Percentiles rank a stretch among this genome's conserved stretches.
phyloP scores from a whole-genome alignment of 176 grass and related monocot genomes.

The Cenchrus purpureus region DNA sequence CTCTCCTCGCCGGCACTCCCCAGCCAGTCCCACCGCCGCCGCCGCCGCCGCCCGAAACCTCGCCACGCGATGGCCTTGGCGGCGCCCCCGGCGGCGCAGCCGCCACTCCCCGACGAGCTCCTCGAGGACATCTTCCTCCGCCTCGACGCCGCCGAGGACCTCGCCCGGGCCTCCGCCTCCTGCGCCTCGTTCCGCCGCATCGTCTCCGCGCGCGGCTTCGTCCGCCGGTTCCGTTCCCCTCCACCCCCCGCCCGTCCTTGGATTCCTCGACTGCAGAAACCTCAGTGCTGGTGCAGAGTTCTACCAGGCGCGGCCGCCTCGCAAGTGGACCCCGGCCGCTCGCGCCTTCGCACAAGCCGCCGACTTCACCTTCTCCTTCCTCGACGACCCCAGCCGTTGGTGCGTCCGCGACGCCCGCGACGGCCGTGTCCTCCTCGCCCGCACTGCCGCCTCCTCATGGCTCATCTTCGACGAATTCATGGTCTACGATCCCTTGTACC shows the following conservation, averaged over 20 bases:
- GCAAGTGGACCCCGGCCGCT: neutral
- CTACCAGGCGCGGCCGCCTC: neutral
- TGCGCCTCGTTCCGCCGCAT: neutral
- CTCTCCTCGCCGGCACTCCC: too few relatives aligned
- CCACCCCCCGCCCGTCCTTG: neutral
- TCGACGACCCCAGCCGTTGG: neutral
- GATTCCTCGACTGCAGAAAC: neutral
- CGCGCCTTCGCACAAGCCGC: neutral
- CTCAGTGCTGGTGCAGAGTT: too few relatives aligned
- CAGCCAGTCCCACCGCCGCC: too few relatives aligned
- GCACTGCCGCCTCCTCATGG: too few relatives aligned
- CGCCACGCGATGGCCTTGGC: too few relatives aligned
- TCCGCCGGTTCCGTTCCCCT: neutral
- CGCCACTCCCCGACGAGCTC: neutral
- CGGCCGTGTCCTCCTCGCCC: neutral
- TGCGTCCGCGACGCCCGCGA: neutral
- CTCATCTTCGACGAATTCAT: neutral
- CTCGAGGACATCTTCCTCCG: neutral
- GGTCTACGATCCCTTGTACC: neutral
- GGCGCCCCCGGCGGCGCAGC: too few relatives aligned
- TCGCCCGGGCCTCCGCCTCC: neutral
- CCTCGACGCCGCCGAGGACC: neutral
- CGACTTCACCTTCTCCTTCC: slow-evolving; percentile 3
- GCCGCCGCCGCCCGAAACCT: too few relatives aligned
- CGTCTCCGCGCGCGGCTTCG: neutral